phyloP scores from a whole-genome alignment of 2,329 filamentous ascomycete genomes.

The Beauveria brongniartii region DNA sequence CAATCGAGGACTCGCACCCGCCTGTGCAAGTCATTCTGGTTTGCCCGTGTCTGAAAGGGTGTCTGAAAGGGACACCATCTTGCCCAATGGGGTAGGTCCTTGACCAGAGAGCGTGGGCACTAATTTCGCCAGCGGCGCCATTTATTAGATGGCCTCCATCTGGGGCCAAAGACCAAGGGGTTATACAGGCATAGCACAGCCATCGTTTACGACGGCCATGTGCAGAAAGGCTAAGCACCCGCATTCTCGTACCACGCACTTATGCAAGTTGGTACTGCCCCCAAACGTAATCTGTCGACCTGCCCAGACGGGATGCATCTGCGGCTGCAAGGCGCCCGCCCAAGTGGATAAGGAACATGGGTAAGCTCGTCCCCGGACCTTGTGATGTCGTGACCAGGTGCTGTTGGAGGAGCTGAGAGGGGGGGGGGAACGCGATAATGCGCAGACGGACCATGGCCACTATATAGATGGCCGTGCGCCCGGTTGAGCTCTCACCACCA shows the following conservation, averaged over 20 bases:
- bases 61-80: neutral
- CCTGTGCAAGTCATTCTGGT: neutral
- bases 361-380: neutral
- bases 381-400: neutral
- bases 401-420: neutral
- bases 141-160: neutral
- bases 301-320: conserved; percentile 7
- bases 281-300: conserved; percentile 1
- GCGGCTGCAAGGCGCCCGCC: conserved; percentile 1
- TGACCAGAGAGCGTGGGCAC: neutral
- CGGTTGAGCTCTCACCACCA: neutral
- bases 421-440: neutral
- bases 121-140: neutral
- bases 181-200: neutral
- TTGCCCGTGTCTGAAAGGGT: neutral
- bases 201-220: neutral
- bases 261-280: neutral
- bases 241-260: neutral
- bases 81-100: conserved; percentile 4
- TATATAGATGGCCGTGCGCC: neutral
- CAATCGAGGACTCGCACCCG: neutral
- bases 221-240: neutral
- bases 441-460: neutral
- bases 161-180: neutral
- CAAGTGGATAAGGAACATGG: neutral